phyloP scores from a whole-genome alignment of 257 asterid species.

The Jasminum sambac region DNA sequence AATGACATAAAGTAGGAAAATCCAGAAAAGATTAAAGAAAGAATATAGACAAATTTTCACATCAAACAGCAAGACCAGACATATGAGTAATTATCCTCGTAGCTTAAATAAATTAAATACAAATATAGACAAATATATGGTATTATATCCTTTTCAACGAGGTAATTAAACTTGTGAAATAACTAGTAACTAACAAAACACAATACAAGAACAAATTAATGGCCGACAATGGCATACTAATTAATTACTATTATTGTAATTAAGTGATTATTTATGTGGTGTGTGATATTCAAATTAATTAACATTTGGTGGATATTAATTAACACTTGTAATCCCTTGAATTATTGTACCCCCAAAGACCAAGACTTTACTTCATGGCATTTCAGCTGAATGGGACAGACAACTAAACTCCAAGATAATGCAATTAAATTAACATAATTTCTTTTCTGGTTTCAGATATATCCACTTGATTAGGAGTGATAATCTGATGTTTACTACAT shows the following conservation, averaged over 20 bases:
- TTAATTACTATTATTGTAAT: too few species aligned
- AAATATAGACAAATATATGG: too few species aligned
- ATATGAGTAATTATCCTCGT: neutral
- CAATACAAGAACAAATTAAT: neutral
- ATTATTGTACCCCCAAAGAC: neutral
- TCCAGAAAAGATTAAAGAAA: too few species aligned
- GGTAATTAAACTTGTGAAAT: neutral
- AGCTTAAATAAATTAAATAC: neutral
- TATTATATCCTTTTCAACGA: neutral
- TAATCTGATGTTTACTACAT: neutral
- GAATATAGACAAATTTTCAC: neutral
- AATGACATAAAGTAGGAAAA: too few species aligned
- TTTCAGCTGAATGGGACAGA: neutral
- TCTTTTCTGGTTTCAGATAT: neutral
- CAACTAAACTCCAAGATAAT: neutral
- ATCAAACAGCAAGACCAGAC: neutral
- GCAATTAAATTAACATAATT: neutral
- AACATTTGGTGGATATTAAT: too few species aligned
- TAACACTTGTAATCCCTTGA: neutral
- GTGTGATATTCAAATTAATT: too few species aligned
- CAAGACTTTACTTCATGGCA: neutral
- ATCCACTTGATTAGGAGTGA: slow-evolving; percentile 7
- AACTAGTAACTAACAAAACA: neutral
- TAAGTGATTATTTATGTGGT: too few species aligned
- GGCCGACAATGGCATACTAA: neutral